Evolutionary conservation across 2,329 filamentous ascomycete species (phyloP).

Genomic region (Anthostomella pinea): DNA sequence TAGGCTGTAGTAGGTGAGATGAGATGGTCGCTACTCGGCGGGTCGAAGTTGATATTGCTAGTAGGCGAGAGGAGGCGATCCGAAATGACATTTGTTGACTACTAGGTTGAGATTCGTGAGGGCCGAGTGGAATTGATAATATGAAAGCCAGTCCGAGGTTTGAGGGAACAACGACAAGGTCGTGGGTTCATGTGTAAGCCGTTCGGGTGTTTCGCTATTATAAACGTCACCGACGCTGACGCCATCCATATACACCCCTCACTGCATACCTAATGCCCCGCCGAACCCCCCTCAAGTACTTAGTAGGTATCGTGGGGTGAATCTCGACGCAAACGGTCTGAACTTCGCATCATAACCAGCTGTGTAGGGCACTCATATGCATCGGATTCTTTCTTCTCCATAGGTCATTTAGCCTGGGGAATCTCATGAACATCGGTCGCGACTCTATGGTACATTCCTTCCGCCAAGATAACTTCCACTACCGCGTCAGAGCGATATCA

Average conservation of each 20-base stretch:
- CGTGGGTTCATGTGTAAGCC: constrained; percentile 7
- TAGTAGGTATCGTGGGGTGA: not conserved
- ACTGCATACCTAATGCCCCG: constrained; percentile 10
- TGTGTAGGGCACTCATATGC: too few species aligned
- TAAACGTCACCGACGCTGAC: constrained; percentile 7
- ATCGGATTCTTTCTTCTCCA: too few species aligned
- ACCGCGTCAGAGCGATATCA: constrained; percentile 63
- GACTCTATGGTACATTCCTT: constrained; percentile 18
- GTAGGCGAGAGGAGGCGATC: constrained; percentile 14
- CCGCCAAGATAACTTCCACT: constrained; percentile 25
- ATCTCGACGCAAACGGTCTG: too few species aligned
- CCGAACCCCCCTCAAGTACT: constrained; percentile 3
- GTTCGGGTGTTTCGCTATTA: constrained; percentile 1
- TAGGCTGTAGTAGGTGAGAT: constrained; percentile 12
- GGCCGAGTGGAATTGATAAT: constrained; percentile 1
- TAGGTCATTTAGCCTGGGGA: constrained; percentile 9
- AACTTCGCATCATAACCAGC: too few species aligned
- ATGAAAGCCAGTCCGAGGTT: not conserved
- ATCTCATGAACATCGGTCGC: constrained; percentile 14
- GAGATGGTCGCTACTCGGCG: constrained; percentile 14
- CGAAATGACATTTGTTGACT: constrained; percentile 16
- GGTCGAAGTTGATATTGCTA: constrained; percentile 12
- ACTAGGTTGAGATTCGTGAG: too few species aligned
- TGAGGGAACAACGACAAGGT: not conserved
- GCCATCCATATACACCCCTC: constrained; percentile 14